phyloP scores from a whole-genome alignment of 306 rosid species.

The Phaseolus lunatus region DNA sequence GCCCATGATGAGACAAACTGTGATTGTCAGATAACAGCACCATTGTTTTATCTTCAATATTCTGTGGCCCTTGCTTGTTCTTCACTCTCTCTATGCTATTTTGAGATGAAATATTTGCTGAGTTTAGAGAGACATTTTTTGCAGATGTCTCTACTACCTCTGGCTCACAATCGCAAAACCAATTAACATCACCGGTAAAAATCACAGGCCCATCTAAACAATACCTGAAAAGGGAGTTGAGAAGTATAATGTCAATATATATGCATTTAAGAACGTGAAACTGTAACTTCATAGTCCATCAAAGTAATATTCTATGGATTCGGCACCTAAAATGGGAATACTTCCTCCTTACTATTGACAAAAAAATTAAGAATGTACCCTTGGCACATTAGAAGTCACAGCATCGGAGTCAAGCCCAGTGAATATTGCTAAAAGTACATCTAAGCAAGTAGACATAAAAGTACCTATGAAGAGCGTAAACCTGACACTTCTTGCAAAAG shows the following conservation, averaged over 20 bases:
- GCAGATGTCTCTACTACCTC: slow-evolving; percentile 22
- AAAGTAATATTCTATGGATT: slow-evolving; percentile 10
- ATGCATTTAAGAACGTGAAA: slow-evolving; percentile 9
- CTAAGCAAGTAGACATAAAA: slow-evolving; percentile 11
- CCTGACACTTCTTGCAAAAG: slow-evolving; percentile 46
- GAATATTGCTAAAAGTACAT: slow-evolving; percentile 8
- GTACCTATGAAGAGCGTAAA: slow-evolving; percentile 49
- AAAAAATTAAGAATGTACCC: neutral
- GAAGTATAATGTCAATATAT: slow-evolving; percentile 18
- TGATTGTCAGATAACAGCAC: slow-evolving; percentile 3
- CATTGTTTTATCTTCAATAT: slow-evolving; percentile 35
- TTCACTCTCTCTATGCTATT: neutral
- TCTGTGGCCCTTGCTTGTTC: neutral
- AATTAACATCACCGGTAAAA: slow-evolving; percentile 47
- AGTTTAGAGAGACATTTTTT: neutral
- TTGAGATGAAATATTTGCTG: slow-evolving; percentile 32
- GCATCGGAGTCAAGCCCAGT: slow-evolving; percentile 13
- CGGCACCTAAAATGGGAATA: neutral
- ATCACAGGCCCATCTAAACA: slow-evolving; percentile 59
- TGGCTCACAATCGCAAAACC: slow-evolving; percentile 70
- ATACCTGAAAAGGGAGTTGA: slow-evolving; percentile 54
- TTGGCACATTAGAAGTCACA: neutral
- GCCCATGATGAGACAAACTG: neutral
- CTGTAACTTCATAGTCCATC: slow-evolving; percentile 1
- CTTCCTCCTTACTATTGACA: neutral